Evolutionary conservation across 305 asterid genomes (phyloP).

Genomic region (Fraxinus velutina): DNA sequence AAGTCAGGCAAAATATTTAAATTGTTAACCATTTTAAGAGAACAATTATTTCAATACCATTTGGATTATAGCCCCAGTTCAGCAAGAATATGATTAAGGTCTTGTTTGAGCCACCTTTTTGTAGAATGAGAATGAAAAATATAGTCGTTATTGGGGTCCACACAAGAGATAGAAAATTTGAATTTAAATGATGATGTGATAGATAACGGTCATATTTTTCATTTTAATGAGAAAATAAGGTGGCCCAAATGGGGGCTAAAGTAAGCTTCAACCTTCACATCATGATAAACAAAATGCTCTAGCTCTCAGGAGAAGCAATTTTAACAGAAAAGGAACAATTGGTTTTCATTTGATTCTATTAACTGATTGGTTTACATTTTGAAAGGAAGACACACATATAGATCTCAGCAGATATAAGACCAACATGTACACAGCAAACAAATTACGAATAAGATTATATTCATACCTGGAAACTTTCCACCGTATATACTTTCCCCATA

Average conservation of each 20-base stretch:
- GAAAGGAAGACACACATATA: conserved; percentile 14
- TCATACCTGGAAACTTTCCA: conserved; percentile 58
- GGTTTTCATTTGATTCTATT: conserved; percentile 12
- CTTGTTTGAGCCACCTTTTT: too few species aligned
- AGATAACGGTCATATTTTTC: too few species aligned
- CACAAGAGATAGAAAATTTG: too few species aligned
- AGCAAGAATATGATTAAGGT: conserved; percentile 56
- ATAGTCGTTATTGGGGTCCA: too few species aligned
- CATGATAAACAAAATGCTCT: conserved; percentile 81
- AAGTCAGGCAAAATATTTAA: conserved; percentile 44
- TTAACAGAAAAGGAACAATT: conserved; percentile 36
- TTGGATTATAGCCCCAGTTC: conserved; percentile 76
- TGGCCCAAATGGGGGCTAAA: not conserved
- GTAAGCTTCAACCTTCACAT: conserved; percentile 89
- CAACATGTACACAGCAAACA: conserved; percentile 15
- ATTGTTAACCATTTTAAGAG: conserved; percentile 73
- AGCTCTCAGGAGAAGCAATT: conserved; percentile 61
- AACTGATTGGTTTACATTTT: conserved; percentile 18
- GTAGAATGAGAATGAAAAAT: too few species aligned
- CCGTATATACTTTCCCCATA: conserved; percentile 80
- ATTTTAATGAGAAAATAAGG: too few species aligned
- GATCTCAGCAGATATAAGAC: conserved; percentile 18
- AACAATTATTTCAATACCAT: conserved; percentile 73
- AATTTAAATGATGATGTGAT: too few species aligned
- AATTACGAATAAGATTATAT: conserved; percentile 12